phyloP scores from a whole-genome alignment of 1,139 yeast species.

The Groenewaldozyma sp. region DNA sequence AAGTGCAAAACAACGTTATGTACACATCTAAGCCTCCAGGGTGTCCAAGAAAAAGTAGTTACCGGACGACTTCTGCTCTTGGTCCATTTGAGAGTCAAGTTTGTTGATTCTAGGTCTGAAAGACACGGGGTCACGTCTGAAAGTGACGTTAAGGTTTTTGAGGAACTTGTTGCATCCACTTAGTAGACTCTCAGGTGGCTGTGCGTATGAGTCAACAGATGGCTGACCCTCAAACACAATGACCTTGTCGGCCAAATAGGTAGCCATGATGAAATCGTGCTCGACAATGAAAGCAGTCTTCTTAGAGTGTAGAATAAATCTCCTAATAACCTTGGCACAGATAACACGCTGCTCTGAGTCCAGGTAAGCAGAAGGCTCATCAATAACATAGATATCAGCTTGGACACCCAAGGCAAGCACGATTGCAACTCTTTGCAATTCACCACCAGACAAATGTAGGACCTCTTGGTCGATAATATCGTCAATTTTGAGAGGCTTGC shows the following conservation, averaged over 20 bases:
- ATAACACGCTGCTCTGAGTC: conserved; percentile 99
- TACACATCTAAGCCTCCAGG: conserved; percentile 28
- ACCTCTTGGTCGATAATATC: conserved; percentile 96
- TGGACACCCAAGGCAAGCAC: conserved; percentile 88
- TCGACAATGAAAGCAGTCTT: conserved; percentile 97
- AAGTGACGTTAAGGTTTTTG: conserved; percentile 93
- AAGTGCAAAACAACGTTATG: conserved; percentile 9
- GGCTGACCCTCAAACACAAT: conserved; percentile 97
- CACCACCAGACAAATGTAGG: conserved; percentile 97
- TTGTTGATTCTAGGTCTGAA: conserved; percentile 98
- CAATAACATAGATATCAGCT: conserved; percentile 93
- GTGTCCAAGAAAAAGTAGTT: conserved; percentile 91
- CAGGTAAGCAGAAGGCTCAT: conserved; percentile 96
- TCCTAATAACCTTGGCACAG: conserved; percentile 96
- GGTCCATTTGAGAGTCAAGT: conserved; percentile 96
- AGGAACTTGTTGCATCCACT: conserved; percentile 96
- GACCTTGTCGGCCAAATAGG: conserved; percentile 95
- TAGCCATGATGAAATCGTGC: conserved; percentile 99
- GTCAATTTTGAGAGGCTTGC: conserved; percentile 88
- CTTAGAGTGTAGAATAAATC: conserved; percentile 90
- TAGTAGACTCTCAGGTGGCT: conserved; percentile 80
- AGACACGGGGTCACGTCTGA: conserved; percentile 97
- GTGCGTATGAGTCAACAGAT: conserved; percentile 72
- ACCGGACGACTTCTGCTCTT: conserved; percentile 85
- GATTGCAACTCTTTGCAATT: conserved; percentile 97